Conservation (phyloP, 345 rosid genomes). For the Sisymbrium altissimum region DNA sequence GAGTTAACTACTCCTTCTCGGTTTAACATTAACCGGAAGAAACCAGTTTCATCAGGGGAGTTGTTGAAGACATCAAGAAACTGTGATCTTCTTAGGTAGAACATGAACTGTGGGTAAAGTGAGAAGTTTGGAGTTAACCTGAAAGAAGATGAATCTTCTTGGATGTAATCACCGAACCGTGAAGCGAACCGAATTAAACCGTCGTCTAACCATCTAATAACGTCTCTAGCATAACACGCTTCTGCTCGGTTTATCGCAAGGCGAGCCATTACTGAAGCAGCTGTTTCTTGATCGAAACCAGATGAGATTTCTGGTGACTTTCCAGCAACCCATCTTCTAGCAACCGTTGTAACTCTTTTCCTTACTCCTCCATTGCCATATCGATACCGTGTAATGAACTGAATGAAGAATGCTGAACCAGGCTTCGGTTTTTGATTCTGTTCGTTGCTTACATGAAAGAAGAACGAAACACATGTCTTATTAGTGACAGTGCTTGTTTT, state of each 20-base stretch:
- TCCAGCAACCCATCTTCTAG: conserved; percentile 89
- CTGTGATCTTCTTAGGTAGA: conserved; percentile 89
- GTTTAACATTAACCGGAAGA: conserved; percentile 81
- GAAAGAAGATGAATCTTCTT: conserved; percentile 92
- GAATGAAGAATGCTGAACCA: conserved; percentile 84
- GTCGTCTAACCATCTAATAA: conserved; percentile 89
- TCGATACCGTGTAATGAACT: conserved; percentile 78
- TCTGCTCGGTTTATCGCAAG: conserved; percentile 81
- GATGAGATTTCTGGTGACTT: conserved; percentile 69
- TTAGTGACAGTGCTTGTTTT: conserved; percentile 67
- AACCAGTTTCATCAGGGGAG: conserved; percentile 86
- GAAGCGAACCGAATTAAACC: conserved; percentile 71
- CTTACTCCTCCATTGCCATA: conserved; percentile 61
- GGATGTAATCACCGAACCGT: conserved; percentile 81
- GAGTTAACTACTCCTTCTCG: conserved; percentile 90
- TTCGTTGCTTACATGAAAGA: conserved; percentile 65
- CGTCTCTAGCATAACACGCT: conserved; percentile 69
- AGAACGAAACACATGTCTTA: conserved; percentile 83
- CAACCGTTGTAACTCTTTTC: conserved; percentile 87
- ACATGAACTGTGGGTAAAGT: conserved; percentile 96
- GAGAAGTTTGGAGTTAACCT: conserved; percentile 85
- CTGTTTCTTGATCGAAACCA: conserved; percentile 97
- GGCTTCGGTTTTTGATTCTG: conserved; percentile 56
- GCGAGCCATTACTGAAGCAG: conserved; percentile 91
- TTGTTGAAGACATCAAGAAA: conserved; percentile 91